Evolutionary conservation across 192 early-diverging fungal species (phyloP).

Genomic region (Rhizophlyctis rosea): DNA sequence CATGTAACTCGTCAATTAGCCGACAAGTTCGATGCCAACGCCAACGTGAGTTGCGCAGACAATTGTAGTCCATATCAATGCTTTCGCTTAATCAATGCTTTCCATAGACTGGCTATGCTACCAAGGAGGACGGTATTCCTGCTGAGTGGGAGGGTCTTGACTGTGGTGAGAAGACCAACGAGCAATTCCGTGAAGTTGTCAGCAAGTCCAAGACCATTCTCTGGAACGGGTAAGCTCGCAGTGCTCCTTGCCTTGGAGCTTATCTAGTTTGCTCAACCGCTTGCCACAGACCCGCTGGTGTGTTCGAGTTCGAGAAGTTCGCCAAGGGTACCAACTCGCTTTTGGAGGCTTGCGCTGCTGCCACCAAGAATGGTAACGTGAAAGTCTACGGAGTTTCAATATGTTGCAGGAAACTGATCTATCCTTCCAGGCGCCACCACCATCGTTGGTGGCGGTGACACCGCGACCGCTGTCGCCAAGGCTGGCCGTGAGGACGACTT

Average conservation of each 20-base stretch:
- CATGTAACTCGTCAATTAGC: conserved; percentile 39
- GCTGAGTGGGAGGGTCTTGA: conserved; percentile 93
- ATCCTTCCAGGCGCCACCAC: conserved; percentile 80
- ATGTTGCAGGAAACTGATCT: too few relatives aligned
- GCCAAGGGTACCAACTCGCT: conserved; percentile 76
- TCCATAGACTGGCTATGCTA: conserved; percentile 68
- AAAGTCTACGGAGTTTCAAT: too few relatives aligned
- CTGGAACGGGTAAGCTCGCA: conserved; percentile 77
- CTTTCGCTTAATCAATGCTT: neutral
- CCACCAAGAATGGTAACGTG: conserved; percentile 63
- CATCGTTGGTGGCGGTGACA: conserved; percentile 97
- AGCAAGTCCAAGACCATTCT: conserved; percentile 84
- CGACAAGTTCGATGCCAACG: conserved; percentile 81
- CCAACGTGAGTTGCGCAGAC: conserved; percentile 44
- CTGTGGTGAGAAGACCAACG: conserved; percentile 77
- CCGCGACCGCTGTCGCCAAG: conserved; percentile 94
- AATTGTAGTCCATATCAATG: neutral
- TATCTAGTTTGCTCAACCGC: too few relatives aligned
- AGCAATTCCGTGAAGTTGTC: conserved; percentile 66
- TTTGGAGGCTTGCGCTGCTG: conserved; percentile 82
- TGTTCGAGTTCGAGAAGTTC: conserved; percentile 97
- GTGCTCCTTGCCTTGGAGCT: too few relatives aligned
- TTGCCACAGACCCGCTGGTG: conserved; percentile 81
- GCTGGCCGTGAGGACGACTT: conserved; percentile 79
- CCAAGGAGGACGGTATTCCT: conserved; percentile 83